These are phyloP conservation scores for Nyssa sinensis DNA, from an alignment of 148 eudicot genomes.

Conservation along the genomic window DNA sequence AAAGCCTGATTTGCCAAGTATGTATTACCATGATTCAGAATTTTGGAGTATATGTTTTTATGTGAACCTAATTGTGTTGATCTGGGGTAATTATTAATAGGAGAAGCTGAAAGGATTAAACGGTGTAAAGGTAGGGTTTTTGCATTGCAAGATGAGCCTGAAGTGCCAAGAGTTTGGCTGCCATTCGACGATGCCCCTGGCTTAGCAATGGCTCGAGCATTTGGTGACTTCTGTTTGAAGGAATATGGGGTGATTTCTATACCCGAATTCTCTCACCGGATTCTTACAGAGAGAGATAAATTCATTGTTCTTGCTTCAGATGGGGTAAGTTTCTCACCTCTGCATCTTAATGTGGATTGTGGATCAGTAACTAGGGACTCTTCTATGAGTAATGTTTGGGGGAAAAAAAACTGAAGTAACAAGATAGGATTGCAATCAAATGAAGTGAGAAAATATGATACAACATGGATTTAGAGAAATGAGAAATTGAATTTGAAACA, in stretches of 20 bases:
- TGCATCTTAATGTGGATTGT: slow-evolving; percentile 2
- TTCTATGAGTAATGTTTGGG: background rate
- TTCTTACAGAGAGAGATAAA: slow-evolving; percentile 76
- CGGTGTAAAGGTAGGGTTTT: slow-evolving; percentile 93
- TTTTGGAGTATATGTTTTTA: background rate
- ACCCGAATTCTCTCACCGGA: slow-evolving; percentile 77
- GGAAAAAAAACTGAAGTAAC: background rate
- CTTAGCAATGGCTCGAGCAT: slow-evolving; percentile 99
- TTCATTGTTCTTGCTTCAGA: slow-evolving; percentile 96
- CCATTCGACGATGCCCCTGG: slow-evolving; percentile 99
- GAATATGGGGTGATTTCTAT: slow-evolving; percentile 95
- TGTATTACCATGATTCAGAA: slow-evolving; percentile 13
- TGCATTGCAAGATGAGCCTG: slow-evolving; percentile 98
- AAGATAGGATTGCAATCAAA: background rate
- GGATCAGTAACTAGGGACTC: background rate
- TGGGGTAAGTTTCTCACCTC: slow-evolving; percentile 63
- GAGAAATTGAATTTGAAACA: background rate
- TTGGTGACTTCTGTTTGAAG: slow-evolving; percentile 96
- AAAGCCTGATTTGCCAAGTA: slow-evolving; percentile 98
- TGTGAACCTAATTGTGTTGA: background rate
- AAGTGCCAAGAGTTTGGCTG: slow-evolving; percentile 95
- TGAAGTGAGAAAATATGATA: background rate
- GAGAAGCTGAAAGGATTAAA: slow-evolving; percentile 95
- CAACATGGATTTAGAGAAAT: background rate
- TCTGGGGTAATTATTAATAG: slow-evolving; percentile 31